phyloP scores from a whole-genome alignment of 2,329 filamentous ascomycete genomes.

The Colletotrichum truncatum region DNA sequence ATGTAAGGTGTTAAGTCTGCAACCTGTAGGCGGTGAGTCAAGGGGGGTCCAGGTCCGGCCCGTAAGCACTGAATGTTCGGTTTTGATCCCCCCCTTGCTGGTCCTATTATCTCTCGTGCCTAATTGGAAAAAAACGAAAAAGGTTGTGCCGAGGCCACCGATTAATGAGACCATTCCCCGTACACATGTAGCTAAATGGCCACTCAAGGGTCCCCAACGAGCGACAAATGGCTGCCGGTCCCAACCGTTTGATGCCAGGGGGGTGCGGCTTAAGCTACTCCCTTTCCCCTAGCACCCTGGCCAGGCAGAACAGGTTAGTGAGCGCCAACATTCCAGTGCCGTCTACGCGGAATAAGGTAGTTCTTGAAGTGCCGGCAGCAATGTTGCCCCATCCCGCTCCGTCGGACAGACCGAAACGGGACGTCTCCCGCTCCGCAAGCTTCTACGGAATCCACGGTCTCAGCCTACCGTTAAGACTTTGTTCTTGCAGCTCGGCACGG shows the following conservation, averaged over 20 bases:
- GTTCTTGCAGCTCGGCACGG: neutral
- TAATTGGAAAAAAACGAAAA: neutral
- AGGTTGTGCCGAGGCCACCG: neutral
- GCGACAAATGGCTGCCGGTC: neutral
- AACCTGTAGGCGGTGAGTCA: conserved; percentile 1
- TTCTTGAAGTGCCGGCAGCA: neutral
- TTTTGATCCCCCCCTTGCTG: neutral
- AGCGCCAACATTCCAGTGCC: no score
- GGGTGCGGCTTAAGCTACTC: no score
- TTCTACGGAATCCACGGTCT: neutral
- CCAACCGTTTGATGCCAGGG: neutral
- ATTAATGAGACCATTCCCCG: conserved; percentile 1
- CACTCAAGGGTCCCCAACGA: neutral
- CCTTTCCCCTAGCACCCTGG: no score
- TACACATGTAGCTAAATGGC: neutral
- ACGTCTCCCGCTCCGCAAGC: neutral
- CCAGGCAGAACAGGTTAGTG: no score
- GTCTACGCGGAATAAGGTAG: neutral
- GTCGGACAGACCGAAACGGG: conserved; percentile 14
- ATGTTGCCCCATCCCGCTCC: conserved; percentile 18
- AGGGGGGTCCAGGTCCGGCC: neutral
- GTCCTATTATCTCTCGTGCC: neutral
- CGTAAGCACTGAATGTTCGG: neutral
- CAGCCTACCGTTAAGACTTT: neutral
- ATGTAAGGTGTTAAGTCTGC: neutral